phyloP scores from a whole-genome alignment of 1,139 yeast genomes.

The Debaryomycetaceae sp. region DNA sequence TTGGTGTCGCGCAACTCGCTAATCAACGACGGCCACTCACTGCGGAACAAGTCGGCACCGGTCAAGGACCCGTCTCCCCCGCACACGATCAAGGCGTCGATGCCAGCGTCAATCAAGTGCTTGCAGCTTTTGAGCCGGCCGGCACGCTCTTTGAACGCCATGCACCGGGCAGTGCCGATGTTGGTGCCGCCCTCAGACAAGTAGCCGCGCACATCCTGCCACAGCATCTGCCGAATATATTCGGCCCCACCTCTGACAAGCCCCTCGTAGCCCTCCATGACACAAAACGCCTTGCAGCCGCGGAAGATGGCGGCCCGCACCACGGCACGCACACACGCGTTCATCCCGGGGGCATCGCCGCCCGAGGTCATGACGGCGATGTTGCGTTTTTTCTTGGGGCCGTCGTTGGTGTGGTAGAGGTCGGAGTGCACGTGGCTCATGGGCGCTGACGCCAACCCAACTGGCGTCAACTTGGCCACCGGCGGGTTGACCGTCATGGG shows the following conservation, averaged over 20 bases:
- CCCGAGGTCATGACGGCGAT: slow-evolving; percentile 86
- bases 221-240: slow-evolving; percentile 58
- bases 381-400: slow-evolving; percentile 31
- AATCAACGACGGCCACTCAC: slow-evolving; percentile 75
- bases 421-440: slow-evolving; percentile 15
- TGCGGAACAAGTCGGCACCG: slow-evolving; percentile 75
- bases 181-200: slow-evolving; percentile 74
- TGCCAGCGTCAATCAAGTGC: slow-evolving; percentile 66
- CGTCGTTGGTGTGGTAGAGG: slow-evolving; percentile 12
- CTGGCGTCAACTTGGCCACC: slow-evolving; percentile 17
- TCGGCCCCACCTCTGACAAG: slow-evolving; percentile 63
- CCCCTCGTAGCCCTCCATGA: slow-evolving; percentile 78
- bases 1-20: slow-evolving; percentile 52
- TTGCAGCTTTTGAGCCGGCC: slow-evolving; percentile 68
- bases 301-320: slow-evolving; percentile 68
- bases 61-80: slow-evolving; percentile 87
- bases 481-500: slow-evolving; percentile 54
- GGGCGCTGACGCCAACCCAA: slow-evolving; percentile 4
- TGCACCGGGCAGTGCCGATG: slow-evolving; percentile 77
- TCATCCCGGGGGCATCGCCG: slow-evolving; percentile 88
- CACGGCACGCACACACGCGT: slow-evolving; percentile 76
- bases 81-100: slow-evolving; percentile 75
- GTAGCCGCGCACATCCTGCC: slow-evolving; percentile 78
- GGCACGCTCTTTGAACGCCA: slow-evolving; percentile 60
- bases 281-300: slow-evolving; percentile 69